These are phyloP conservation scores for Rhodotorula toruloides DNA, from an alignment of 768 basidiomycete genomes.

Conservation along the genomic window DNA sequence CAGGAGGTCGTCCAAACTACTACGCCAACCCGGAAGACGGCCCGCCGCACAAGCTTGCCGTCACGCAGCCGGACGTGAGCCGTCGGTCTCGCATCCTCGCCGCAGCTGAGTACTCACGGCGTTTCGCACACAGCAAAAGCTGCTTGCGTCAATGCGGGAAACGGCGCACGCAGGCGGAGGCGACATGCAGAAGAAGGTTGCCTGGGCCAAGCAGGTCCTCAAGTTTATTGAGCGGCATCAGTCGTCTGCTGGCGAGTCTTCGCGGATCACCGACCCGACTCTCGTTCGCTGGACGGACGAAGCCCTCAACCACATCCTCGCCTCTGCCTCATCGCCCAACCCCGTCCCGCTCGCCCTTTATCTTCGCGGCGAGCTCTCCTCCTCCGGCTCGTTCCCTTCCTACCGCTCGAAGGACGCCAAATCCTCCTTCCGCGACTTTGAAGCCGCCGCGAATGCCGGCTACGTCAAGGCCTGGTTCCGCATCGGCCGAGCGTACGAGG, in stretches of 20 bases:
- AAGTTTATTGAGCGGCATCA: slow-evolving; percentile 65
- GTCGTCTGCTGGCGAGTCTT: slow-evolving; percentile 51
- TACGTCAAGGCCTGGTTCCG: slow-evolving; percentile 82
- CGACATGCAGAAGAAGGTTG: slow-evolving; percentile 51
- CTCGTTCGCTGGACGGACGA: slow-evolving; percentile 59
- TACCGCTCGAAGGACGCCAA: slow-evolving; percentile 64
- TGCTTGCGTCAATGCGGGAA: slow-evolving; percentile 34
- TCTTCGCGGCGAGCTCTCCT: slow-evolving; percentile 66
- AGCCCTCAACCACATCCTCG: slow-evolving; percentile 63
- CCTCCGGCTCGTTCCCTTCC: slow-evolving; percentile 67
- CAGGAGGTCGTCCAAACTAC: slow-evolving; percentile 12
- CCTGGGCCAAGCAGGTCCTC: slow-evolving; percentile 78
- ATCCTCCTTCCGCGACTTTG: slow-evolving; percentile 82
- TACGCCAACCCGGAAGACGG: slow-evolving; percentile 34
- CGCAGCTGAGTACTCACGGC: no score
- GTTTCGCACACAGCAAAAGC: slow-evolving; percentile 16
- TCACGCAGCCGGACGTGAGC: slow-evolving; percentile 31
- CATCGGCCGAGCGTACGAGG: slow-evolving; percentile 85
- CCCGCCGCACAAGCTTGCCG: slow-evolving; percentile 34
- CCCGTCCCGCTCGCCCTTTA: slow-evolving; percentile 68
- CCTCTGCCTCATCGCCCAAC: slow-evolving; percentile 47
- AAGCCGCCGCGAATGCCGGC: slow-evolving; percentile 71
- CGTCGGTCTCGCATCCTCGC: no score
- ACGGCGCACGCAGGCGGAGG: slow-evolving; percentile 19
- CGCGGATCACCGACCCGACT: slow-evolving; percentile 57